phyloP scores from a whole-genome alignment of 345 rosid species.

The Trapa incisa region DNA sequence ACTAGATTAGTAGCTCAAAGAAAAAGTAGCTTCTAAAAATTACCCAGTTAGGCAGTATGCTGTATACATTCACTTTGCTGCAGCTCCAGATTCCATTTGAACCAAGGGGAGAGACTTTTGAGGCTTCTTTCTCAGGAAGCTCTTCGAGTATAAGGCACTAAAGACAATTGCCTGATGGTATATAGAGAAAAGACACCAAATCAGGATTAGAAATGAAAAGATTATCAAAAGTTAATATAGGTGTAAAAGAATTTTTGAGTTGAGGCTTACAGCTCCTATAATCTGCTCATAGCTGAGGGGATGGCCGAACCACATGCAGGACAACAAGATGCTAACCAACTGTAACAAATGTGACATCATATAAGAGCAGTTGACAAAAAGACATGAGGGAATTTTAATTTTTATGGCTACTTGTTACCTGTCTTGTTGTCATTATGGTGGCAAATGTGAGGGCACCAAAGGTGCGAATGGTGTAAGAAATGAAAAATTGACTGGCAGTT shows the following conservation, averaged over 20 bases:
- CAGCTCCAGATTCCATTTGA: constrained; percentile 7
- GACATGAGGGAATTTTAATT: not conserved
- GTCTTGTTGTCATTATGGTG: constrained; percentile 93
- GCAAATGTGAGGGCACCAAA: constrained; percentile 93
- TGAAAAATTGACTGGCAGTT: constrained; percentile 78
- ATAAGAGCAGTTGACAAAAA: not conserved
- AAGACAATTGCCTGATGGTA: constrained; percentile 50
- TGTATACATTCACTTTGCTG: constrained; percentile 1
- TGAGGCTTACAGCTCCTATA: constrained; percentile 64
- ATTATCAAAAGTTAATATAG: not conserved
- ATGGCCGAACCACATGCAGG: constrained; percentile 79
- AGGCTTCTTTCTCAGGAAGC: constrained; percentile 28
- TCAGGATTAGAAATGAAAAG: constrained; percentile 5
- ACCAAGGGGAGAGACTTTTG: constrained; percentile 25
- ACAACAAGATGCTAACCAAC: constrained; percentile 87
- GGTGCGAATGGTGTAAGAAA: constrained; percentile 83
- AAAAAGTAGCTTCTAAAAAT: not conserved
- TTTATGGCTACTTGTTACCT: constrained; percentile 26
- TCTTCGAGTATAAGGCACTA: constrained; percentile 58
- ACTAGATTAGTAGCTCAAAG: not conserved
- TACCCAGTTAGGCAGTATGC: not conserved
- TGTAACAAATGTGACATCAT: constrained; percentile 17
- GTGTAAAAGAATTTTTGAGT: not conserved
- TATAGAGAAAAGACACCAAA: not conserved
- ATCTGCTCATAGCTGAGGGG: constrained; percentile 90